Evolutionary conservation across 1,284 basidiomycete species (phyloP).

Genomic region (Cryptococcus sp.): DNA sequence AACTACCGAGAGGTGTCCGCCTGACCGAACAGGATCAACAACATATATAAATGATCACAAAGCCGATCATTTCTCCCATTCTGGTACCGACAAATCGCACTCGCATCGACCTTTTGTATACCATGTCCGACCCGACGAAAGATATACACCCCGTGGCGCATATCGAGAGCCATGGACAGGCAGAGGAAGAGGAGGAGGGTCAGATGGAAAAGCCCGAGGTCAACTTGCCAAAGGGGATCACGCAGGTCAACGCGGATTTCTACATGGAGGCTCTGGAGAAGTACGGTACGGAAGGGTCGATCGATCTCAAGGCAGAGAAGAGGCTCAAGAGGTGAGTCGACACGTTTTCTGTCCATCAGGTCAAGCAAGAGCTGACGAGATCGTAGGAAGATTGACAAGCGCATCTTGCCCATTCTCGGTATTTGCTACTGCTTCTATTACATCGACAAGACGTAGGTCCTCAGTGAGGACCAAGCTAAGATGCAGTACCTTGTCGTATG

Average conservation of each 20-base stretch:
- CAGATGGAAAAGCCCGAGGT: not conserved
- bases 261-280: constrained; percentile 39
- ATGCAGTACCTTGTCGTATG: constrained; percentile 43
- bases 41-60: no score
- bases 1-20: no score
- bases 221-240: not conserved
- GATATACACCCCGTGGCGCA: not conserved
- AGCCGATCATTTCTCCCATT: no score
- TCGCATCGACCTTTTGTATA: no score
- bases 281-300: constrained; percentile 34
- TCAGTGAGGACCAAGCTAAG: constrained; percentile 13
- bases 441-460: constrained; percentile 2
- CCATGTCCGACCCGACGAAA: not conserved
- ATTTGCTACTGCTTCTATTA: constrained; percentile 41
- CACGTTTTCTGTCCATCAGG: not conserved
- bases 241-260: constrained; percentile 25
- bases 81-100: no score
- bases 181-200: no score
- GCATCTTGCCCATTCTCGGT: constrained; percentile 37
- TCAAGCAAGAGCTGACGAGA: not conserved
- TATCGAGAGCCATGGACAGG: not conserved
- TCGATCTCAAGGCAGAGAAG: constrained; percentile 37
- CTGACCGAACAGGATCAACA: no score
- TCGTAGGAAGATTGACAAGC: constrained; percentile 27
- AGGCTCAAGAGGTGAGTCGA: constrained; percentile 25